These are phyloP conservation scores for Acorus calamus DNA, from an alignment of 106 monocot species.

Conservation along the genomic window DNA sequence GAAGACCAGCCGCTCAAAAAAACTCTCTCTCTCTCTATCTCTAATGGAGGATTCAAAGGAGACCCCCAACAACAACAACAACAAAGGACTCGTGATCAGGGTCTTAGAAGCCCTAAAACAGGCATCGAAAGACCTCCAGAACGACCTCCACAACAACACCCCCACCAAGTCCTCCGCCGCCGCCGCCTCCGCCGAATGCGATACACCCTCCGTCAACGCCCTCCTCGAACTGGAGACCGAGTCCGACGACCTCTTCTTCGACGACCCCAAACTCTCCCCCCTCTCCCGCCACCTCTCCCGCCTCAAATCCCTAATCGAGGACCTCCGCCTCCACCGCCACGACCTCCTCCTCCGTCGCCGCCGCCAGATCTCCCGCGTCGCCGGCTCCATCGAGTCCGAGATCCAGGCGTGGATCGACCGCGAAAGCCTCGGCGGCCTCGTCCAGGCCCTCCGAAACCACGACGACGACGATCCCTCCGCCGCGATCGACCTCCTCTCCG, in stretches of 20 bases:
- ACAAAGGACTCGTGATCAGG: no score
- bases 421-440: slow-evolving; percentile 31
- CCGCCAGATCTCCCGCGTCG: slow-evolving; percentile 40
- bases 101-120: slow-evolving; percentile 38
- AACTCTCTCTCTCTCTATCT: no score
- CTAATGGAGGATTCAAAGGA: no score
- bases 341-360: neutral
- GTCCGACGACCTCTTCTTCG: slow-evolving; percentile 34
- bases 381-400: slow-evolving; percentile 51
- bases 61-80: no score
- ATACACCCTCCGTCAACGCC: slow-evolving; percentile 45
- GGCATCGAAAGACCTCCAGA: slow-evolving; percentile 39
- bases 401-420: slow-evolving; percentile 76
- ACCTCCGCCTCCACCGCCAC: neutral
- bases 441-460: slow-evolving; percentile 13
- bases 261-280: slow-evolving; percentile 34
- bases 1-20: no score
- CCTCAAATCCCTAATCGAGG: slow-evolving; percentile 13
- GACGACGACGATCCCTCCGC: slow-evolving; percentile 19
- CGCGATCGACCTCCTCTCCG: slow-evolving; percentile 9
- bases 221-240: slow-evolving; percentile 38
- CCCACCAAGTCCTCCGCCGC: neutral
- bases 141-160: neutral
- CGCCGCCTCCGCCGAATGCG: no score
- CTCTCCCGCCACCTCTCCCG: slow-evolving; percentile 38